phyloP scores from a whole-genome alignment of 257 asterid genomes.

The Dorcoceras hygrometricum region DNA sequence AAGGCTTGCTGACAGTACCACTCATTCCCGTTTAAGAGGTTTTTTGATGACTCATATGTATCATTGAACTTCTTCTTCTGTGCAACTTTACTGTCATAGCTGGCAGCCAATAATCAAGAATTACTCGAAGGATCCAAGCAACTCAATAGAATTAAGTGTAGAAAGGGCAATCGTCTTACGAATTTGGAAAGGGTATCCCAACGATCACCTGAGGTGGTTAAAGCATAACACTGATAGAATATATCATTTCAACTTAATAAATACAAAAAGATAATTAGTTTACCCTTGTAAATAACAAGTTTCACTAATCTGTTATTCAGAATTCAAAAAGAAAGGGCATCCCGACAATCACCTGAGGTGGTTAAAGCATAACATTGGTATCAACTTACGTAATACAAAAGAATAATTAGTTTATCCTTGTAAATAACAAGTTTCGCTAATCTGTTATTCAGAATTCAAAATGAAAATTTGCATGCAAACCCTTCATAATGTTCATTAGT shows the following conservation, averaged over 20 bases:
- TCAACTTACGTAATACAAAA: too few species aligned
- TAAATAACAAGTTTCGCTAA: constrained; percentile 9
- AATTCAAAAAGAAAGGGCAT: constrained; percentile 66
- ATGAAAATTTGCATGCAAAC: constrained; percentile 13
- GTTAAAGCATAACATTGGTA: constrained; percentile 50
- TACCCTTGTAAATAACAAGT: constrained; percentile 13
- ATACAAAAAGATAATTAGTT: constrained; percentile 2
- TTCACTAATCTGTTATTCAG: constrained; percentile 8
- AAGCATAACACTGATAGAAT: constrained; percentile 37
- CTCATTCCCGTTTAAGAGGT: constrained; percentile 77
- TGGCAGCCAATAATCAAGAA: constrained; percentile 36
- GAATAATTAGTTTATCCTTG: constrained; percentile 7
- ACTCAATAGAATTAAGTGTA: constrained; percentile 19
- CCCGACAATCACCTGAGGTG: constrained; percentile 77
- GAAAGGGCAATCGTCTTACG: constrained; percentile 48
- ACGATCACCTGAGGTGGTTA: constrained; percentile 77
- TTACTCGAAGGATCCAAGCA: constrained; percentile 22
- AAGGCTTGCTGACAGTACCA: constrained; percentile 99
- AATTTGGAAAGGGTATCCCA: constrained; percentile 95
- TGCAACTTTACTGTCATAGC: constrained; percentile 71
- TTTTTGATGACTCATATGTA: constrained; percentile 61
- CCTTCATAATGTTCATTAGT: constrained; percentile 14
- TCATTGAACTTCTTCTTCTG: constrained; percentile 92
- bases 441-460: constrained; percentile 4
- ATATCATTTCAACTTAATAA: constrained; percentile 11